Percentiles rank a stretch among this genome's conserved stretches.
phyloP scores from a whole-genome alignment of 2,329 filamentous ascomycete species.

The Bipolaris sorokiniana region DNA sequence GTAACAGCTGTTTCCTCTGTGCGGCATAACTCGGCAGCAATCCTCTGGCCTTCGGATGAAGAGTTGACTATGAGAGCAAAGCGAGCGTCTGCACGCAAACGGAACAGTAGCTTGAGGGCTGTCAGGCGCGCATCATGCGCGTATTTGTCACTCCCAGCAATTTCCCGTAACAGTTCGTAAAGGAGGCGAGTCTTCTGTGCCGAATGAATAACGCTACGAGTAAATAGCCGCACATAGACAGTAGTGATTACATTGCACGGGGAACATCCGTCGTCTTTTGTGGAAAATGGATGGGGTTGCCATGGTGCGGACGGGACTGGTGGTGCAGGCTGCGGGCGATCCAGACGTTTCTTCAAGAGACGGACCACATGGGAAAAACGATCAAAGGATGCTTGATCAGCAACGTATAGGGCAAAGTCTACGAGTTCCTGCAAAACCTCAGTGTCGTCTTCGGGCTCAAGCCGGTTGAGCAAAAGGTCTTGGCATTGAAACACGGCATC shows the following conservation, averaged over 20 bases:
- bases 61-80: constrained; percentile 75
- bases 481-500: constrained; percentile 66
- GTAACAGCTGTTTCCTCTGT: constrained; percentile 60
- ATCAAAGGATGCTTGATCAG: constrained; percentile 62
- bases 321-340: constrained; percentile 27
- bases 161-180: constrained; percentile 44
- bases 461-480: constrained; percentile 65
- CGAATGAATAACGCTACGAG: constrained; percentile 71
- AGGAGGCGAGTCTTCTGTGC: constrained; percentile 65
- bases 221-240: constrained; percentile 77
- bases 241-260: constrained; percentile 71
- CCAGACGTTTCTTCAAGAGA: constrained; percentile 53
- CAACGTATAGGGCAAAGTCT: constrained; percentile 68
- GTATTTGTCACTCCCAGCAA: constrained; percentile 42
- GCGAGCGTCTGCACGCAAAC: constrained; percentile 81
- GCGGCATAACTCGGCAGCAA: constrained; percentile 75
- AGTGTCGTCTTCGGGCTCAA: constrained; percentile 68
- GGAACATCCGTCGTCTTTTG: constrained; percentile 54
- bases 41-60: constrained; percentile 72
- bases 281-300: constrained; percentile 23
- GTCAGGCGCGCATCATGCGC: constrained; percentile 48
- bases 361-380: constrained; percentile 59
- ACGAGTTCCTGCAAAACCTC: constrained; percentile 69
- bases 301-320: constrained; percentile 26
- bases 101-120: constrained; percentile 64